A percentile compares a stretch with the other conserved stretches of the same genome.
Conservation (phyloP, 352 stramenopile genomes). For the Globisporangium barbulae region DNA sequence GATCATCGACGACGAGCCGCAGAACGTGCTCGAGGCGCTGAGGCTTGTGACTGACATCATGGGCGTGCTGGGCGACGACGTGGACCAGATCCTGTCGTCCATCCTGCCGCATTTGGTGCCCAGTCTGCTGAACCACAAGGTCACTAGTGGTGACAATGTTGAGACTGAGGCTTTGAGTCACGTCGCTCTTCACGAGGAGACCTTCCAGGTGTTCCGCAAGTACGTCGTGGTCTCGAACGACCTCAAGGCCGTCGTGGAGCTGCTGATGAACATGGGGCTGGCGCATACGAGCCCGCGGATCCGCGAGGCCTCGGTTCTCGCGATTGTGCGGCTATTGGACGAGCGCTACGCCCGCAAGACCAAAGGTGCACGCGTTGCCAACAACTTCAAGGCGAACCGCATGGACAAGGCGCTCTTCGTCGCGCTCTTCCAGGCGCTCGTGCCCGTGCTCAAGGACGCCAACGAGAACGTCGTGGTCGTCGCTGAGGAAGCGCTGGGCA, state of each 20-base stretch:
- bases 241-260: slow-evolving; percentile 46
- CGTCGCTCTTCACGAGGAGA: slow-evolving; percentile 42
- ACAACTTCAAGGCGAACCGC: slow-evolving; percentile 18
- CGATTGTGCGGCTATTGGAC: slow-evolving; percentile 48
- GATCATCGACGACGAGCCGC: slow-evolving; percentile 36
- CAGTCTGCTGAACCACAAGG: slow-evolving; percentile 24
- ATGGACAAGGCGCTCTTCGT: slow-evolving; percentile 54
- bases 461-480: slow-evolving; percentile 59
- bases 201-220: slow-evolving; percentile 62
- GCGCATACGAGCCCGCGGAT: slow-evolving; percentile 33
- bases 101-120: slow-evolving; percentile 67
- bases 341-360: slow-evolving; percentile 39
- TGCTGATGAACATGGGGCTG: slow-evolving; percentile 64
- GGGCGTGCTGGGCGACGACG: slow-evolving; percentile 50
- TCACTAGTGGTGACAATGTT: slow-evolving; percentile 11
- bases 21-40: slow-evolving; percentile 50
- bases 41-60: slow-evolving; percentile 64
- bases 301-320: slow-evolving; percentile 47
- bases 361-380: not conserved
- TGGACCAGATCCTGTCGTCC: slow-evolving; percentile 66
- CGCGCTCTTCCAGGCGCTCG: slow-evolving; percentile 49
- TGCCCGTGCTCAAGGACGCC: slow-evolving; percentile 55
- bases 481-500: slow-evolving; percentile 59
- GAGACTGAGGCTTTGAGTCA: not conserved
- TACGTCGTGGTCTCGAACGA: slow-evolving; percentile 60